Evolutionary conservation across 495 filamentous ascomycete species (phyloP).

Genomic region (Aspergillus ostianus): DNA sequence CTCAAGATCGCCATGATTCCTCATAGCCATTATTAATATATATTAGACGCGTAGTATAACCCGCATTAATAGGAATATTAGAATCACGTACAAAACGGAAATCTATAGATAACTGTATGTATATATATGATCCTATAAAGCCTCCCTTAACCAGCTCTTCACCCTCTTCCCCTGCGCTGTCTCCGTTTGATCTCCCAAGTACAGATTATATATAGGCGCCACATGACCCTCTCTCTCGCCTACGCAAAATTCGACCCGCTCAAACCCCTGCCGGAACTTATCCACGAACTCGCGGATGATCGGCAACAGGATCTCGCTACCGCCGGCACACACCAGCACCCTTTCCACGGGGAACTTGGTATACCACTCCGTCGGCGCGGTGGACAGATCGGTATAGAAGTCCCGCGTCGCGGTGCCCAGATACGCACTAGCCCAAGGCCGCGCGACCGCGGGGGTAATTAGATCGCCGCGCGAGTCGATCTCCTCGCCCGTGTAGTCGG

Average conservation of each 20-base stretch:
- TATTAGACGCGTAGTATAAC: background rate
- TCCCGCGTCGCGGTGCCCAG: constrained; percentile 46
- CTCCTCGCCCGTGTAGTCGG: constrained; percentile 34
- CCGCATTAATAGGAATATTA: background rate
- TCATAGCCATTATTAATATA: too few relatives aligned
- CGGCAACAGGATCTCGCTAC: constrained; percentile 59
- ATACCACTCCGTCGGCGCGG: constrained; percentile 56
- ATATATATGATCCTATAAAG: constrained; percentile 15
- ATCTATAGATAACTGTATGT: background rate
- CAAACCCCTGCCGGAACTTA: constrained; percentile 36
- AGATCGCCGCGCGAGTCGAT: constrained; percentile 53
- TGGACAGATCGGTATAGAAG: constrained; percentile 53
- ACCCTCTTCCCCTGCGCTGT: constrained; percentile 41
- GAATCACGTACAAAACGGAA: background rate
- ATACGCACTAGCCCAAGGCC: constrained; percentile 50
- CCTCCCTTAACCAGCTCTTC: constrained; percentile 30
- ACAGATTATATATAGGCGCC: constrained; percentile 42
- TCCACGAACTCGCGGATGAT: constrained; percentile 51
- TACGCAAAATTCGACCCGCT: constrained; percentile 36
- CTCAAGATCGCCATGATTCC: too few relatives aligned
- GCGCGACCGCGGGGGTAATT: constrained; percentile 40
- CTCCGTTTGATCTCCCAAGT: constrained; percentile 35
- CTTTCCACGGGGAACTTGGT: constrained; percentile 40
- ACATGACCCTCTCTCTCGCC: constrained; percentile 43
- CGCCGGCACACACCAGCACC: constrained; percentile 55